Conservation (phyloP, 768 basidiomycete species). For the Neoboletus brunneissimus region DNA sequence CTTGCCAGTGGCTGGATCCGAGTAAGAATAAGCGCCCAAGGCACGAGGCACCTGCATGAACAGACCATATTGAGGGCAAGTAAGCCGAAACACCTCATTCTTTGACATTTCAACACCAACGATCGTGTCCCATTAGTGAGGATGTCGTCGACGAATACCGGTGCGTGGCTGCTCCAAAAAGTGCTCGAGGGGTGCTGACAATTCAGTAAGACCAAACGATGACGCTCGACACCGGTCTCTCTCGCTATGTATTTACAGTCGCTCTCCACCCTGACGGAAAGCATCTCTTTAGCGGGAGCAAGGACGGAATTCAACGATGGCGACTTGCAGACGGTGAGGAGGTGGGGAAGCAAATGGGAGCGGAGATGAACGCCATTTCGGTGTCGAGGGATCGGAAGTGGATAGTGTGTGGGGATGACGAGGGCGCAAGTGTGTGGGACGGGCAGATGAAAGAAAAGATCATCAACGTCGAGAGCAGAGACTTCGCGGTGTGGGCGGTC, state of each 20-base stretch:
- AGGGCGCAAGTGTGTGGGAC: background rate
- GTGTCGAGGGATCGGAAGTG: background rate
- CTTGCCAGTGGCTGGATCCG: too few species aligned
- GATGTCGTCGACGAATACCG: background rate
- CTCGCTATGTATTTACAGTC: rapidly evolving
- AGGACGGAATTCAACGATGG: too few species aligned
- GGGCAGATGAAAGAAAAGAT: background rate
- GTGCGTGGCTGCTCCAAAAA: background rate
- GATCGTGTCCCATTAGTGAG: background rate
- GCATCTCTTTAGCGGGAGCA: background rate
- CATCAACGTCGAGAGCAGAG: background rate
- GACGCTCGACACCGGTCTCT: background rate
- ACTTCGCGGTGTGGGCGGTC: background rate
- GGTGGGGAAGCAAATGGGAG: too few species aligned
- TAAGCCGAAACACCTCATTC: background rate
- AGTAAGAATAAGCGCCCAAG: background rate
- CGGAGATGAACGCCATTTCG: too few species aligned
- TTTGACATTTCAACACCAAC: background rate
- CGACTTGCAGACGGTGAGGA: too few species aligned
- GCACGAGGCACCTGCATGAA: background rate
- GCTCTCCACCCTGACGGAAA: background rate
- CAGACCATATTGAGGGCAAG: background rate
- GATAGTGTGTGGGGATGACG: background rate
- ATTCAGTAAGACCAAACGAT: background rate
- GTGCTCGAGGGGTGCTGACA: background rate